Evolutionary conservation across 2,329 filamentous ascomycete species (phyloP).

Genomic region (Colletotrichum cordylinicola): DNA sequence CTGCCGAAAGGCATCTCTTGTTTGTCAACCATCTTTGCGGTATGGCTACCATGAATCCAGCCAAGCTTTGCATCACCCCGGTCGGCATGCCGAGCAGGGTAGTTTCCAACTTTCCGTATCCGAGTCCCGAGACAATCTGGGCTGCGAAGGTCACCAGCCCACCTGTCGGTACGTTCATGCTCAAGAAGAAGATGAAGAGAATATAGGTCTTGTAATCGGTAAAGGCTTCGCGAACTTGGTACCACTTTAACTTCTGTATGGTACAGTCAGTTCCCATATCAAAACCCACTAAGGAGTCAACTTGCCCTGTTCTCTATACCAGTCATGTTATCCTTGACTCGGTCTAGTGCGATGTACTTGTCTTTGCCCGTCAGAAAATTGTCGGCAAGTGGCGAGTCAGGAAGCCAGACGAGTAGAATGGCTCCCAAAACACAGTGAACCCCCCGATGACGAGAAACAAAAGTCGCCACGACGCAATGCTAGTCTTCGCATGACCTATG

Average conservation of each 20-base stretch:
- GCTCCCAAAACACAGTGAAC: neutral
- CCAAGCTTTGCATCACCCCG: neutral
- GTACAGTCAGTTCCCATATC: neutral
- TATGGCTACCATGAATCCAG: neutral
- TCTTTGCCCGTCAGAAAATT: neutral
- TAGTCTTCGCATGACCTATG: neutral
- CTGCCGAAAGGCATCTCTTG: neutral
- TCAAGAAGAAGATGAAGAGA: neutral
- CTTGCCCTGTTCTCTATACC: neutral
- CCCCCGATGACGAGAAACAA: neutral
- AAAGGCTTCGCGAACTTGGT: neutral
- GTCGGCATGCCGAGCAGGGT: neutral
- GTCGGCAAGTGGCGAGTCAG: neutral
- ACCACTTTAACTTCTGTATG: neutral
- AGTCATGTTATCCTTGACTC: neutral
- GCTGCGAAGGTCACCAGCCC: neutral
- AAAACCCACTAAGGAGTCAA: accelerated
- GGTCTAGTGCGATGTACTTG: neutral
- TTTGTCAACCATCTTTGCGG: neutral
- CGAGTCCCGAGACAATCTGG: neutral
- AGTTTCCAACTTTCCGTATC: neutral
- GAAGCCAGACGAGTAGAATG: neutral
- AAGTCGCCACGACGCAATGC: neutral
- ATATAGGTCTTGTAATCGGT: neutral
- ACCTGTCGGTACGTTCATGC: neutral